Conservation (phyloP, 2,329 filamentous ascomycete species). For the Pseudogymnoascus sp. region DNA sequence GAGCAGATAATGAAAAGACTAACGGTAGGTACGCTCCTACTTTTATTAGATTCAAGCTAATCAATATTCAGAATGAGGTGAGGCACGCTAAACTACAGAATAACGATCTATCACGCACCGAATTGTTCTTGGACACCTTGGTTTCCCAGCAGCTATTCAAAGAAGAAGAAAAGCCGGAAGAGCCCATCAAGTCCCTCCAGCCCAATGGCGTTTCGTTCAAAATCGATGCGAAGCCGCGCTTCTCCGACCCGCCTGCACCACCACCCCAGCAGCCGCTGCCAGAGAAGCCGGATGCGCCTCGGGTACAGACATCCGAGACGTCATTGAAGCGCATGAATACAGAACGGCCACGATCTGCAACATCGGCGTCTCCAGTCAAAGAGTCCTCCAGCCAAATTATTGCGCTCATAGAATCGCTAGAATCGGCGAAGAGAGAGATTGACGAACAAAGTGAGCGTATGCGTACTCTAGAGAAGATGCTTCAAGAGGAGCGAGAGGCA, state of each 20-base stretch:
- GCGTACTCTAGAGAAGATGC: constrained; percentile 70
- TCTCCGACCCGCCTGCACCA: constrained; percentile 87
- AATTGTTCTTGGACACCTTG: constrained; percentile 72
- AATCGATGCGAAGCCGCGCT: constrained; percentile 72
- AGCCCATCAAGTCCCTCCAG: constrained; percentile 43
- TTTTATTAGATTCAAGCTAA: neutral
- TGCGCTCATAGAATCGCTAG: constrained; percentile 77
- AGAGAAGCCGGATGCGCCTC: constrained; percentile 75
- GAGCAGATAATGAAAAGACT: constrained; percentile 84
- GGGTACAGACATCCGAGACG: constrained; percentile 44
- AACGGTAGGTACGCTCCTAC: constrained; percentile 22
- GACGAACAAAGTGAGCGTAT: constrained; percentile 76
- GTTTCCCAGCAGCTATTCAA: constrained; percentile 65
- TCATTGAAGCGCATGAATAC: constrained; percentile 70
- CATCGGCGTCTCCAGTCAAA: constrained; percentile 40
- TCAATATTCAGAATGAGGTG: constrained; percentile 66
- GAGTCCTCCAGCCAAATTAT: constrained; percentile 68
- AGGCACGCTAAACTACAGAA: constrained; percentile 82
- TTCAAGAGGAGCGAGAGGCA: constrained; percentile 73
- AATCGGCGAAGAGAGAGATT: constrained; percentile 77
- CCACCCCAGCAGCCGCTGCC: constrained; percentile 89
- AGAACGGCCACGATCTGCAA: constrained; percentile 61
- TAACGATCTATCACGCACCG: constrained; percentile 75
- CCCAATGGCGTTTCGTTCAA: constrained; percentile 47
- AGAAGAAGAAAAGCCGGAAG: constrained; percentile 47